Percentiles rank a stretch among this genome's conserved stretches.
Conservation (phyloP, 352 stramenopile species). For the Pythium dissimile region DNA sequence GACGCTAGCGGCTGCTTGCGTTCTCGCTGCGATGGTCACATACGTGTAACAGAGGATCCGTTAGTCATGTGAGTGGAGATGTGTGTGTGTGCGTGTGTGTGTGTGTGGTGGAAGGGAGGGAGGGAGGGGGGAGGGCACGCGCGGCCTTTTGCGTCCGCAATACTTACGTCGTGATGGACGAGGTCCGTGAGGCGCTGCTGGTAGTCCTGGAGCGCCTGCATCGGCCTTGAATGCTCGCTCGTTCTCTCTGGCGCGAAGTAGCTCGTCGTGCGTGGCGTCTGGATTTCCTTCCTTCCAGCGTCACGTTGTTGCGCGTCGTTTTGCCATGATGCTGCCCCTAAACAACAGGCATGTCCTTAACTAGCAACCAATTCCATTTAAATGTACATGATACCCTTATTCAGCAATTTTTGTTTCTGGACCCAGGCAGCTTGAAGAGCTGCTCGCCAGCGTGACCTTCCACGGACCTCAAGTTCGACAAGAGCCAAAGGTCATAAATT, state of each 20-base stretch:
- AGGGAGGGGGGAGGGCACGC: too few species aligned
- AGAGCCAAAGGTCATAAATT: neutral
- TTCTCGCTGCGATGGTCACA: conserved; percentile 36
- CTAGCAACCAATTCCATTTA: neutral
- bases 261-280: conserved; percentile 11
- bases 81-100: too few species aligned
- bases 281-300: neutral
- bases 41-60: neutral
- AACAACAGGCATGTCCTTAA: conserved; percentile 9
- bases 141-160: neutral
- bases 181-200: conserved; percentile 78
- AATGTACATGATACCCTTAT: conserved; percentile 1
- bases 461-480: neutral
- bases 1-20: conserved; percentile 51
- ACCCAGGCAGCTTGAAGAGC: conserved; percentile 18
- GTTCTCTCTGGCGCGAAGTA: too few species aligned
- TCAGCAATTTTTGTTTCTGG: conserved; percentile 4
- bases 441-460: conserved; percentile 20
- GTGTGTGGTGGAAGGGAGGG: conserved; percentile 10
- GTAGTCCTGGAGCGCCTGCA: conserved; percentile 76
- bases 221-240: neutral
- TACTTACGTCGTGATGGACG: conserved; percentile 54
- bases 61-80: neutral
- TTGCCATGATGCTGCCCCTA: conserved; percentile 5
- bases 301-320: conserved; percentile 21